Conservation (phyloP, 345 rosid genomes). For the Limnanthes douglasii region DNA sequence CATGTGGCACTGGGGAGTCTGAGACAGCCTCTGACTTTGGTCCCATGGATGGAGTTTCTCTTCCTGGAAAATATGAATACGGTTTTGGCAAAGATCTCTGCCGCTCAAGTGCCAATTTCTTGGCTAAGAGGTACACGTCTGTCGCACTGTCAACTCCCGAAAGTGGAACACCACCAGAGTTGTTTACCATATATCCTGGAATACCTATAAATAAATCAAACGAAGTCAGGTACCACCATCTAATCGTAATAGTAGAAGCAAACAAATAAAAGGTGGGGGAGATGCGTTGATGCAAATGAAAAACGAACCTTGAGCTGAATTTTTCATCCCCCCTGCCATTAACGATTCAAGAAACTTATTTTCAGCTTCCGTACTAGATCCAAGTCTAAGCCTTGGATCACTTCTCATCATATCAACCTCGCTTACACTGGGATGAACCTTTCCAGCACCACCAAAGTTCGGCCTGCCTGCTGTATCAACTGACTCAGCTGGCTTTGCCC, state of each 20-base stretch:
- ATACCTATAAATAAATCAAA: conserved; percentile 29
- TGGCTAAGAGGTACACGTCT: conserved; percentile 51
- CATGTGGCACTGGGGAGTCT: conserved; percentile 22
- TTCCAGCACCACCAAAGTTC: conserved; percentile 31
- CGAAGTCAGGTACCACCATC: neutral
- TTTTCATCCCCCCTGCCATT: conserved; percentile 47
- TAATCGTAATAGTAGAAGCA: neutral
- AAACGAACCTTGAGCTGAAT: conserved; percentile 47
- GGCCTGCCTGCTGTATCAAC: conserved; percentile 32
- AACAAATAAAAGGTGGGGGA: neutral
- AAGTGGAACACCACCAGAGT: conserved; percentile 24
- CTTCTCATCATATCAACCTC: conserved; percentile 37
- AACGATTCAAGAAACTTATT: conserved; percentile 89
- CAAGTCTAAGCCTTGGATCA: conserved; percentile 39
- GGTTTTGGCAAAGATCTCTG: conserved; percentile 48
- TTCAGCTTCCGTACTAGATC: conserved; percentile 65
- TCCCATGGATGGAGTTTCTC: conserved; percentile 46
- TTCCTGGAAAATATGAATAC: conserved; percentile 52
- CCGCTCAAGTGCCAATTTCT: conserved; percentile 59
- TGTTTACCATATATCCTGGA: conserved; percentile 47
- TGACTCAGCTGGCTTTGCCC: conserved; percentile 46
- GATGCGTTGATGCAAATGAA: conserved; percentile 2
- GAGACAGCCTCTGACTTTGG: conserved; percentile 44
- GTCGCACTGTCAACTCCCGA: conserved; percentile 44
- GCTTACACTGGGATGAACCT: conserved; percentile 20